phyloP scores from a whole-genome alignment of 1,139 yeast genomes.

The Candida sojae region DNA sequence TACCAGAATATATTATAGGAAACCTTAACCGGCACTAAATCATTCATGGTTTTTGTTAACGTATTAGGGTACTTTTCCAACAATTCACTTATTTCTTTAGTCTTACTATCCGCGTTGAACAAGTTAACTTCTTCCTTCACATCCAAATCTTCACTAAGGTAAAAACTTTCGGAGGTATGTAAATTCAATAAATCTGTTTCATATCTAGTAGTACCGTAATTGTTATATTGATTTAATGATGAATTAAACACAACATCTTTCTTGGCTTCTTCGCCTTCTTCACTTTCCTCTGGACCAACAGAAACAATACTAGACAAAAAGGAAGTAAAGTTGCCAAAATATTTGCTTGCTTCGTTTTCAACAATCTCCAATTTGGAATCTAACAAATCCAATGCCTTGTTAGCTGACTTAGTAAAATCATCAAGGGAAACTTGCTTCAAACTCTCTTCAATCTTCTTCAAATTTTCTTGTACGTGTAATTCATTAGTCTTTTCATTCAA shows the following conservation, averaged over 20 bases:
- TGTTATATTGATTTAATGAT: conserved; percentile 23
- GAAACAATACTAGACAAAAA: conserved; percentile 56
- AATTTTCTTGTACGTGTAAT: conserved; percentile 23
- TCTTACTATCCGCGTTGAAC: conserved; percentile 52
- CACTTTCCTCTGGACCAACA: conserved; percentile 22
- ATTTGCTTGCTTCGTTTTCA: conserved; percentile 63
- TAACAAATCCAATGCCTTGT: conserved; percentile 59
- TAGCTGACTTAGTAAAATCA: conserved; percentile 42
- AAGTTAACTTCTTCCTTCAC: conserved; percentile 19
- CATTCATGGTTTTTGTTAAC: conserved; percentile 58
- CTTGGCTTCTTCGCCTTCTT: conserved; percentile 9
- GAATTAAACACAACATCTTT: conserved; percentile 26
- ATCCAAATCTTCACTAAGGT: conserved; percentile 17
- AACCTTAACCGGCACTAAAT: conserved; percentile 66
- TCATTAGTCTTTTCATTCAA: conserved; percentile 20
- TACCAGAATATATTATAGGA: conserved; percentile 72
- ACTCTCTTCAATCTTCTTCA: conserved; percentile 33
- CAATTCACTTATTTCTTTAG: conserved; percentile 52
- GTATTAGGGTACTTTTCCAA: conserved; percentile 51
- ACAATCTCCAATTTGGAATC: conserved; percentile 70
- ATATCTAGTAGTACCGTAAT: conserved; percentile 43
- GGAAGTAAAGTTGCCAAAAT: conserved; percentile 57
- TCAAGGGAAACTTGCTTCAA: conserved; percentile 23
- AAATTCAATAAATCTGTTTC: conserved; percentile 44
- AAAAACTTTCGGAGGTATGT: conserved; percentile 32